Evolutionary conservation across 805 yeast species (phyloP).

Genomic region (Wickerhamiella lipophila): DNA sequence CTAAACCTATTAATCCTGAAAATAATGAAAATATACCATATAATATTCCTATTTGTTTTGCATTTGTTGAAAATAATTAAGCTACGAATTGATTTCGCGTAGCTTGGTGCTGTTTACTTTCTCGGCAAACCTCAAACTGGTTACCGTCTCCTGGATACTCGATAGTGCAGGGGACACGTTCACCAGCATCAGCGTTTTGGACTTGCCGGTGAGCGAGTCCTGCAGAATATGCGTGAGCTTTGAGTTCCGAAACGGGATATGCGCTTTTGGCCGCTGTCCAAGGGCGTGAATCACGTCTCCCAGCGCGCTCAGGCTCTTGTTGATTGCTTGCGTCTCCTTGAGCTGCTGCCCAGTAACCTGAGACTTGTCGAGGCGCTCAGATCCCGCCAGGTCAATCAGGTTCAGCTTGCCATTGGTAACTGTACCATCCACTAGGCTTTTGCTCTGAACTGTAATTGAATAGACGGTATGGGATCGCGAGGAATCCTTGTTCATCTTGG

Average conservation of each 20-base stretch:
- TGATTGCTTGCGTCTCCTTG: conserved; percentile 78
- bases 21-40: no score
- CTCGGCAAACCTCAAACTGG: conserved; percentile 79
- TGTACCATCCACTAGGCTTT: conserved; percentile 34
- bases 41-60: no score
- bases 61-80: no score
- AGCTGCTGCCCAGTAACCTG: conserved; percentile 70
- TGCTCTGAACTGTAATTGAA: conserved; percentile 47
- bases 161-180: conserved; percentile 57
- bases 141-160: conserved; percentile 65
- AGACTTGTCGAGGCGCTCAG: conserved; percentile 67
- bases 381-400: conserved; percentile 85
- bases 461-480: conserved; percentile 88
- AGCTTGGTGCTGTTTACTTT: conserved; percentile 26
- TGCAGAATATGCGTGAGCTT: conserved; percentile 72
- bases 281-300: conserved; percentile 81
- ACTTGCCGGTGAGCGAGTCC: conserved; percentile 69
- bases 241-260: conserved; percentile 59
- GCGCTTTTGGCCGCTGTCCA: conserved; percentile 32
- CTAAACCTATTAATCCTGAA: no score
- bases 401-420: conserved; percentile 50
- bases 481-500: conserved; percentile 68
- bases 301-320: conserved; percentile 71
- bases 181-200: conserved; percentile 89
- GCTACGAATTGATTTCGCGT: background rate